Base-by-base conservation (phyloP, 177 flowering plant species). In the Vitis hybrid region DNA sequence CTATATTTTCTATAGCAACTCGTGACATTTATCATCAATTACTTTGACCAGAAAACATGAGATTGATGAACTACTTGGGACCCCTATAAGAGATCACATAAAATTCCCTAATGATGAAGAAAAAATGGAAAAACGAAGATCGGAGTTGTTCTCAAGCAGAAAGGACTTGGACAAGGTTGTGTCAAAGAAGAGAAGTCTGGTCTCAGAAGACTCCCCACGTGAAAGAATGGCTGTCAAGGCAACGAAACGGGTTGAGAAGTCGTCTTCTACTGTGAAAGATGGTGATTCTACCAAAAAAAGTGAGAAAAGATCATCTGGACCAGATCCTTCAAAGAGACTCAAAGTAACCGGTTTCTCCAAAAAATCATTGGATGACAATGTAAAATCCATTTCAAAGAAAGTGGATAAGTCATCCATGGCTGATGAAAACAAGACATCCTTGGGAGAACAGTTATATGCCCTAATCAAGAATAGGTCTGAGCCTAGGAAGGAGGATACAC, bases 31-130 rank as follows among this genome's bases (percentile, higher is more conserved):
- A 53, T 69, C n/a, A 18, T 6, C 22, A 39, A 31, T 61, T 63
- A 0, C 68, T 73, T 61, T 76, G 63, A 29, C 62, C 81, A 94
- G 98, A 82, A 79, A 90, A 67, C 98, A 93, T 74, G 71, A 84
- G 65, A 88, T 93, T 50, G 81, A 74, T 67, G 81, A 81, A 19
- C 77, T 73, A 9, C 3, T 88, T 73, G 82, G 79, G 53, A 88
- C 97, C 19, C 95, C 98, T 51, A 22, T 48, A 20, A 84, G 98
- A 71, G 72, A 91, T 57, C 97, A 91, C 70, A 73, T 93, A 53
- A 73, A 54, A 72, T 92, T 94, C 66, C 97, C 94, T 18, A 68
- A 52, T 57, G 72, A 22, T 63, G 72, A 70, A 55, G 74, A 56
- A 14, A 79, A 62, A 63, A 82, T 73, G 66, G 74, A 75, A 71